Conservation (phyloP, 805 yeast genomes). For the Saccharomycopsis javanensis region DNA sequence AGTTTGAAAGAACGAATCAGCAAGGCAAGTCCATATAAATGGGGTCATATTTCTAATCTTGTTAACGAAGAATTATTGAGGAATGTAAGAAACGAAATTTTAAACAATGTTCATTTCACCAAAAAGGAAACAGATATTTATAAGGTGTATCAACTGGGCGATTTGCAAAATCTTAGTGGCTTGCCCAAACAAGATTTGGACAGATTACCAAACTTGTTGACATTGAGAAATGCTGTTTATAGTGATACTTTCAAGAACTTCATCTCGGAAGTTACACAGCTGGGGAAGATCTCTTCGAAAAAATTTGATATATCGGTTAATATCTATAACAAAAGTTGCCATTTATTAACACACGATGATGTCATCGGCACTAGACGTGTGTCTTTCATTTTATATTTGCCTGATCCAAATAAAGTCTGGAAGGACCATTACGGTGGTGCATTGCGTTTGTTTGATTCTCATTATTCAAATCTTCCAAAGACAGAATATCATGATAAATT, state of each 20-base stretch:
- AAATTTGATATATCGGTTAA: conserved; percentile 91
- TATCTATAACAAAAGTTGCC: conserved; percentile 88
- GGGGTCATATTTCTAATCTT: conserved; percentile 75
- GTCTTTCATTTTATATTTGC: conserved; percentile 83
- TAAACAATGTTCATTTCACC: conserved; percentile 78
- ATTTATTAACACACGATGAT: conserved; percentile 90
- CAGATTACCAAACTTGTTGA: conserved; percentile 63
- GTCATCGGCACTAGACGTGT: conserved; percentile 93
- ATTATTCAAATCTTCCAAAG: conserved; percentile 81
- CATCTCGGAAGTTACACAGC: conserved; percentile 65
- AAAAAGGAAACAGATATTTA: conserved; percentile 95
- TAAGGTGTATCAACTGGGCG: conserved; percentile 84
- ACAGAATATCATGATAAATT: conserved; percentile 61
- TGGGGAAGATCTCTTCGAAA: conserved; percentile 83
- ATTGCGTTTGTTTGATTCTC: conserved; percentile 72
- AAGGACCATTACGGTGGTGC: conserved; percentile 92
- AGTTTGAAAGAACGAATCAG: conserved; percentile 36
- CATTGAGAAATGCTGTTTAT: conserved; percentile 79
- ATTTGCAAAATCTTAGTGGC: conserved; percentile 85
- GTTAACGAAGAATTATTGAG: conserved; percentile 70
- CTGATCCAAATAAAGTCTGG: conserved; percentile 88
- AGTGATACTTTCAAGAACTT: conserved; percentile 76
- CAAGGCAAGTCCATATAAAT: conserved; percentile 67
- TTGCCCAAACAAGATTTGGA: conserved; percentile 65
- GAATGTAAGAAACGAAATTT: conserved; percentile 76